A percentile compares a stretch with the other conserved stretches of the same genome.
Conservation (phyloP, 1,284 basidiomycete genomes). For the Cryptococcus depauperatus region DNA sequence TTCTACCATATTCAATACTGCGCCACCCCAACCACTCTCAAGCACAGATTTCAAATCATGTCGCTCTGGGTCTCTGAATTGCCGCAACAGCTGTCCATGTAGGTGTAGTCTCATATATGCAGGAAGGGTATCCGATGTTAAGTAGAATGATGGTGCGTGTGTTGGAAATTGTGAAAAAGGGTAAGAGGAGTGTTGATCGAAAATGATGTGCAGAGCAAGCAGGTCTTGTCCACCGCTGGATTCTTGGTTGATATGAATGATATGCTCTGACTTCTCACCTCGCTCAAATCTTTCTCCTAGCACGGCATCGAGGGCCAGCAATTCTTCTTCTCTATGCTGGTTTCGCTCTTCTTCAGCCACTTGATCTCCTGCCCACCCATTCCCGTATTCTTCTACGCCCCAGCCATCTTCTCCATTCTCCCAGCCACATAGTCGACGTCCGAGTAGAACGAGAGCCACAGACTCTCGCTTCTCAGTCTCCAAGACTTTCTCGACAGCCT, state of each 20-base stretch:
- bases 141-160: conserved; percentile 62
- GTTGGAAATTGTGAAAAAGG: conserved; percentile 48
- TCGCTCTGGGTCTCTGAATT: conserved; percentile 48
- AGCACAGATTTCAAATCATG: conserved; percentile 52
- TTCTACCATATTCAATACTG: conserved; percentile 67
- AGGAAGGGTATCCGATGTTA: conserved; percentile 63
- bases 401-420: conserved; percentile 42
- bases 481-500: conserved; percentile 52
- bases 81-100: conserved; percentile 56
- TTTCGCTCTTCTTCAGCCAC: conserved; percentile 51
- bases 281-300: conserved; percentile 45
- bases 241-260: conserved; percentile 57
- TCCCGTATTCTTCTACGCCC: conserved; percentile 48
- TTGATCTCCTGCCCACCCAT: conserved; percentile 47
- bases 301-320: conserved; percentile 55
- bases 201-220: conserved; percentile 60
- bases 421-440: conserved; percentile 44
- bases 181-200: conserved; percentile 52
- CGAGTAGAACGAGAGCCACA: conserved; percentile 41
- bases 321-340: conserved; percentile 59
- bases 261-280: conserved; percentile 46
- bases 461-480: conserved; percentile 29
- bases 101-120: conserved; percentile 80
- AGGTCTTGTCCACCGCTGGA: conserved; percentile 42
- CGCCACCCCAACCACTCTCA: conserved; percentile 59